Evolutionary conservation across 495 filamentous ascomycete species (phyloP).

Genomic region (Tuber brumale): DNA sequence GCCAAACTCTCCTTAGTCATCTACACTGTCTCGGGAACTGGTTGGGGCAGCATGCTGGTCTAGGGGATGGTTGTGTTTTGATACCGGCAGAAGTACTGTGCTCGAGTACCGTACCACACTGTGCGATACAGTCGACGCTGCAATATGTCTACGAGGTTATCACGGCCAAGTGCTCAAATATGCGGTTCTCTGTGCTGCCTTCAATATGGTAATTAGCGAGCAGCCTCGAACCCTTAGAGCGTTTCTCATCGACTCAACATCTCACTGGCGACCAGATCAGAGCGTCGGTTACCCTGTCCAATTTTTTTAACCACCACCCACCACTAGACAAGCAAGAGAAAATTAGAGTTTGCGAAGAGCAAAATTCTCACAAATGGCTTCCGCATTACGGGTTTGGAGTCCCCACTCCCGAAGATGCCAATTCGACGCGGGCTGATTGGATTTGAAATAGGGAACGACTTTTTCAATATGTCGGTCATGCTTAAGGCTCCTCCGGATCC

Average conservation of each 20-base stretch:
- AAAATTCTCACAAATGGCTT: neutral
- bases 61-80: no score
- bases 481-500: slow-evolving; percentile 12
- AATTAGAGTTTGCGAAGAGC: neutral
- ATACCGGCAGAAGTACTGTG: no score
- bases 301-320: neutral
- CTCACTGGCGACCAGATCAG: neutral
- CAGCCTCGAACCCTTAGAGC: neutral
- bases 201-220: neutral
- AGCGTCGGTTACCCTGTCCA: neutral
- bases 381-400: neutral
- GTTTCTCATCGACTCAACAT: neutral
- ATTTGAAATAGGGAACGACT: neutral
- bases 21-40: neutral
- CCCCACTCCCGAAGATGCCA: neutral
- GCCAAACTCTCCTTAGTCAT: neutral
- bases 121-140: neutral
- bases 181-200: neutral
- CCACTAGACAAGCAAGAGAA: neutral
- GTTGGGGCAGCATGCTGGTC: no score
- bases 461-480: slow-evolving; percentile 23
- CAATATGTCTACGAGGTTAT: neutral
- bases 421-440: neutral
- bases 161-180: neutral
- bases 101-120: no score